A percentile compares a stretch with the other conserved stretches of the same genome.
These are phyloP conservation scores for Tetrapisispora iriomotensis DNA, from an alignment of 805 yeast genomes.

Conservation along the genomic window DNA sequence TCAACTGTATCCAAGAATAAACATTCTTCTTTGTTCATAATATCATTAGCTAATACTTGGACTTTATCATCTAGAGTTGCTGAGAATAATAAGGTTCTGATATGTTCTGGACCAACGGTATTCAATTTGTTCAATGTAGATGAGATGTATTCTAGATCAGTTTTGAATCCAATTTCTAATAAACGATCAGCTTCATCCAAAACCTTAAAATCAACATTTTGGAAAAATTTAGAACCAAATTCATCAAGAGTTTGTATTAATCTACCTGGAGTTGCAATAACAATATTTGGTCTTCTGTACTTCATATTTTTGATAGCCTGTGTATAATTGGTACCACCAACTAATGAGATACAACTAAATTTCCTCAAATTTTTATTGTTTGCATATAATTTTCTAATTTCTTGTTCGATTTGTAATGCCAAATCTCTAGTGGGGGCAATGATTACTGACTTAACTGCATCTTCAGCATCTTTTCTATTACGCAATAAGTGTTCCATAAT, in stretches of 20 bases:
- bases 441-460: conserved; percentile 49
- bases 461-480: conserved; percentile 20
- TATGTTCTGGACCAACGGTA: conserved; percentile 26
- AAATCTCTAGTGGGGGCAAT: conserved; percentile 88
- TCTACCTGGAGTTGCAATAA: conserved; percentile 88
- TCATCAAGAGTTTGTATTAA: conserved; percentile 50
- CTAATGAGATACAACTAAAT: conserved; percentile 42
- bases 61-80: conserved; percentile 78
- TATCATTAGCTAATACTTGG: conserved; percentile 48
- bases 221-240: conserved; percentile 38
- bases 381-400: conserved; percentile 40
- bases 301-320: conserved; percentile 30
- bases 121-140: conserved; percentile 33
- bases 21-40: conserved; percentile 44
- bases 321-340: conserved; percentile 54
- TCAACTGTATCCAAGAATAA: conserved; percentile 65
- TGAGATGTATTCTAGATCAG: conserved; percentile 51
- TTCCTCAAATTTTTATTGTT: conserved; percentile 19
- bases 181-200: conserved; percentile 90
- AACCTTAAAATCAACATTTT: conserved; percentile 50
- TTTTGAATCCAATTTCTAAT: conserved; percentile 70
- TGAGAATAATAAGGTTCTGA: conserved; percentile 70
- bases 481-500: conserved; percentile 47
- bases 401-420: conserved; percentile 70
- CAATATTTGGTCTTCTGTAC: conserved; percentile 39